Evolutionary conservation across 306 rosid species (phyloP).

Genomic region (Betula pendula): DNA sequence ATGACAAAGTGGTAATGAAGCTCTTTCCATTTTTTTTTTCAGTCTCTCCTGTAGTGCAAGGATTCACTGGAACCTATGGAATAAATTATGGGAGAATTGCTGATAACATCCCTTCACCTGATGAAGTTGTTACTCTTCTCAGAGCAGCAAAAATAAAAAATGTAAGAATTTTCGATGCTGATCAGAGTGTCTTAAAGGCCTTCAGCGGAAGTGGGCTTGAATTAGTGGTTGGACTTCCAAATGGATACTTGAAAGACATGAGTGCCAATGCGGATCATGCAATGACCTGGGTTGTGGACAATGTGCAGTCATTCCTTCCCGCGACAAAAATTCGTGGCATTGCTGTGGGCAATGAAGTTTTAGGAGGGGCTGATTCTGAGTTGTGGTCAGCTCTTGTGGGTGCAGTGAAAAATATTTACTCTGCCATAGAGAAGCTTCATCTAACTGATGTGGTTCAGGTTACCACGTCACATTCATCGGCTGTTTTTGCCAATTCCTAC

Average conservation of each 20-base stretch:
- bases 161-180: conserved; percentile 80
- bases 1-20: conserved; percentile 31
- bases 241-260: conserved; percentile 65
- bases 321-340: conserved; percentile 72
- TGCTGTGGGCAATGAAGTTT: conserved; percentile 86
- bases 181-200: conserved; percentile 85
- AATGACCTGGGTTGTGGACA: conserved; percentile 83
- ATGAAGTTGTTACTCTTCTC: conserved; percentile 83
- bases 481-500: conserved; percentile 70
- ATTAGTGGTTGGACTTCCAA: conserved; percentile 78
- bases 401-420: conserved; percentile 74
- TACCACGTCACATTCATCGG: conserved; percentile 74
- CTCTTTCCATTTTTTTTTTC: conserved; percentile 31
- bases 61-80: conserved; percentile 91
- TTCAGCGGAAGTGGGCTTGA: conserved; percentile 88
- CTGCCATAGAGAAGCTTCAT: conserved; percentile 59
- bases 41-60: conserved; percentile 55
- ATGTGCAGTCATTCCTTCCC: conserved; percentile 83
- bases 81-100: conserved; percentile 92
- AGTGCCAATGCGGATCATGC: conserved; percentile 75
- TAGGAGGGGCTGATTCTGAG: conserved; percentile 60
- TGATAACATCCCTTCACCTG: conserved; percentile 87
- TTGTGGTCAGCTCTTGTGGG: conserved; percentile 66
- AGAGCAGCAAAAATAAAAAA: conserved; percentile 82
- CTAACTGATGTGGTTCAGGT: conserved; percentile 63